These are phyloP conservation scores for Gymnopilus dilepis DNA, from an alignment of 768 basidiomycete species.

Conservation along the genomic window DNA sequence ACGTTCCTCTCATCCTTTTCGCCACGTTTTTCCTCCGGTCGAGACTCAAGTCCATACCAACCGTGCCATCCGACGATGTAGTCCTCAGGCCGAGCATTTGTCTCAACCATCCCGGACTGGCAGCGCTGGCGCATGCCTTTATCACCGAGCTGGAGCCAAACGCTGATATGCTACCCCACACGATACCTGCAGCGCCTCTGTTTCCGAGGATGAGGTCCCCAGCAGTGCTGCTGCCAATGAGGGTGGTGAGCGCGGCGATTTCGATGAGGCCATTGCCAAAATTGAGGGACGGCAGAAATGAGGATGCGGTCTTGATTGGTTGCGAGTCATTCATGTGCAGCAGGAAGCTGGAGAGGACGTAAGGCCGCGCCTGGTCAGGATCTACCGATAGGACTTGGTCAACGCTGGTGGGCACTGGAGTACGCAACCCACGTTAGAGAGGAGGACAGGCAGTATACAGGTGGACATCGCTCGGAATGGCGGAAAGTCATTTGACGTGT, in stretches of 20 bases:
- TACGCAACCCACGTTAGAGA: no score
- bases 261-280: conserved; percentile 11
- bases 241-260: conserved; percentile 8
- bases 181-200: conserved; percentile 2
- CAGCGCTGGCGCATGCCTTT: conserved; percentile 9
- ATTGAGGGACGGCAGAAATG: background rate
- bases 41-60: conserved; percentile 7
- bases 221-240: conserved; percentile 5
- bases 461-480: no score
- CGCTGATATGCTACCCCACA: background rate
- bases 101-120: conserved; percentile 7
- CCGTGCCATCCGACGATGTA: background rate
- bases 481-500: conserved; percentile 1
- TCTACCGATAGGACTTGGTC: no score
- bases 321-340: background rate
- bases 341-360: background rate
- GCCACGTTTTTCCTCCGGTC: background rate
- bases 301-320: background rate
- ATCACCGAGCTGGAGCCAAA: conserved; percentile 6
- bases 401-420: no score
- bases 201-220: conserved; percentile 6
- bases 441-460: no score
- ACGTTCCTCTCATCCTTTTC: conserved; percentile 1
- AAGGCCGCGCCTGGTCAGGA: no score
- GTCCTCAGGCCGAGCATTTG: conserved; percentile 9